phyloP scores from a whole-genome alignment of 768 basidiomycete species.

The Saitozyma sp. region DNA sequence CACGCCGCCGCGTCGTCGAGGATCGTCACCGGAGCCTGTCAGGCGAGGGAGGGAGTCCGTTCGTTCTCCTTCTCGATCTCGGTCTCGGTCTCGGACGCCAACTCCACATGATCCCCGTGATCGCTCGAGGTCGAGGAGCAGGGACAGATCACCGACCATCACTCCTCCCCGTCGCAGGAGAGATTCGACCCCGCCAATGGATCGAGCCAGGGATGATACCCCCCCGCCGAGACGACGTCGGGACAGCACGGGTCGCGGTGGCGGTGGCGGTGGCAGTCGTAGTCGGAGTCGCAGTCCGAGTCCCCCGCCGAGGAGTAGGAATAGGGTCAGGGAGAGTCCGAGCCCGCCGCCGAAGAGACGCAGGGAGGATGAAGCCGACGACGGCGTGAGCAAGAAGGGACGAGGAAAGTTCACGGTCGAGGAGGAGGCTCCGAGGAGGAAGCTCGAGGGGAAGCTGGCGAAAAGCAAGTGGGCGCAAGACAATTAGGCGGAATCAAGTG shows the following conservation, averaged over 20 bases:
- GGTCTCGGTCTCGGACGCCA: conserved; percentile 24
- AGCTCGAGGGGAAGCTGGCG: conserved; percentile 30
- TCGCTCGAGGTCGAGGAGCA: not conserved
- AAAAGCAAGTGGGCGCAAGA: conserved; percentile 24
- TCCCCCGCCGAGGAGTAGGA: conserved; percentile 7
- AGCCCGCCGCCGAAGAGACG: conserved; percentile 11
- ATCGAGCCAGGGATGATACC: not conserved
- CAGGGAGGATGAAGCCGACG: conserved; percentile 10
- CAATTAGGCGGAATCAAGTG: not conserved
- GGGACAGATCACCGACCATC: conserved; percentile 16
- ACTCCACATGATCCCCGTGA: conserved; percentile 15
- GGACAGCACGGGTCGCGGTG: not conserved
- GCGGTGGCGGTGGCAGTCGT: not conserved
- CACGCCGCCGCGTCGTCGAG: conserved; percentile 15
- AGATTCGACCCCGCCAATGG: conserved; percentile 9
- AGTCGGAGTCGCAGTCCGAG: not conserved
- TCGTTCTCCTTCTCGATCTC: conserved; percentile 7
- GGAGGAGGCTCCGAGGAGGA: conserved; percentile 25
- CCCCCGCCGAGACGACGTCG: conserved; percentile 8
- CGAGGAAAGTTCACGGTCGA: conserved; percentile 19
- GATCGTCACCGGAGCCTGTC: conserved; percentile 4
- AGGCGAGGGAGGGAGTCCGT: not conserved
- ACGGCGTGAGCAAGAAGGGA: conserved; percentile 18
- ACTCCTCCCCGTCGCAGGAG: conserved; percentile 24
- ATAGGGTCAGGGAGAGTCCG: conserved; percentile 6